Evolutionary conservation across 2,329 filamentous ascomycete genomes (phyloP), one percentile per base, ranked within the genome.

Genomic region (Trichophyton rubrum): DNA sequence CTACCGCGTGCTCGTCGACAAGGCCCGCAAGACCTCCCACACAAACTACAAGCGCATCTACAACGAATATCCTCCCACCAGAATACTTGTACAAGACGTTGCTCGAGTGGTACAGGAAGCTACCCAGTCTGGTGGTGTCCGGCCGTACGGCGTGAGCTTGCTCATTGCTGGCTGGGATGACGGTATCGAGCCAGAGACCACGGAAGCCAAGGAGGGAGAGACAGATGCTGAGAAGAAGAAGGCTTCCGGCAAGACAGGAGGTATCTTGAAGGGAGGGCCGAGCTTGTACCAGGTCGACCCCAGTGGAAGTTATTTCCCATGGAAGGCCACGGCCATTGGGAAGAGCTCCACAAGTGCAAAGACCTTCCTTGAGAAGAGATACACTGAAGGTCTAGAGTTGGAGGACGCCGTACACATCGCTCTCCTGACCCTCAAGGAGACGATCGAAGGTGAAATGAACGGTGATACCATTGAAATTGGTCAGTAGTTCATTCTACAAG

Each of bases 31-130:
- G 78, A 93, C 96, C 67, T 96, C 91, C 61, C 93, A 99, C 79
- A 95, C 93, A 56, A 88, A 86, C 75, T 99, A 99, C 85, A 99
- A 99, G 85, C 90, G 93, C 76, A 91, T 99, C 80, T 99, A 99
- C 82, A 99, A 99, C 79, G 93, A 99, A 79, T 99, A 99, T 79
- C 93, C 93, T n/a, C 93, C 93, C 4, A 99, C 93, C 61, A 86
- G 93, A 75, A 99, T 99, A 87, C 84, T 99, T 78, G 93, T 99
- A 61, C 93, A 99, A 78, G 93, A 99, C 71, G 91, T 99, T 61
- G 93, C 93, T 62, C 85, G 90, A 66, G 92, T 97, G 67, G 96
- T 99, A 87, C 93, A 99, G 78, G 93, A 99, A 78, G 93, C 93
- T 63, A 99, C 93, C 63, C 93, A 99, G 77, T 96, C 90, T 43